A percentile compares a stretch with the other conserved stretches of the same genome.
Evolutionary conservation across 2,329 filamentous ascomycete species (phyloP).

Genomic region (Scorias spongiosa): DNA sequence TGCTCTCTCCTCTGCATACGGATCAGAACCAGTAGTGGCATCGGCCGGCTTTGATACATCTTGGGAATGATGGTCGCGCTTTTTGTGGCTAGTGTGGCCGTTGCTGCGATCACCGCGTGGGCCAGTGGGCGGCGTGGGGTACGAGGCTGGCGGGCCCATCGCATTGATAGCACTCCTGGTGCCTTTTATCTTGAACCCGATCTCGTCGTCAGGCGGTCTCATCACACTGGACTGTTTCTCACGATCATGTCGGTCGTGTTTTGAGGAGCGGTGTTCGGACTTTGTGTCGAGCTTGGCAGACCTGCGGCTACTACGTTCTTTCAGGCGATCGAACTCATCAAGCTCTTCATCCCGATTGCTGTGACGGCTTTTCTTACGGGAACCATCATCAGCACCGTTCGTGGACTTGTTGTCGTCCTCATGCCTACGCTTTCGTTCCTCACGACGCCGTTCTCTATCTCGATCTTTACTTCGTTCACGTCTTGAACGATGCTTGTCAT

Average conservation of each 20-base stretch:
- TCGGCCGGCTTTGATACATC: conserved; percentile 4
- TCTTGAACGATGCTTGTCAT: neutral
- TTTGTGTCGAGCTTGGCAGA: conserved; percentile 34
- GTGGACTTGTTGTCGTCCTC: neutral
- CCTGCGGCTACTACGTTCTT: conserved; percentile 15
- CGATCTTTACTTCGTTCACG: conserved; percentile 8
- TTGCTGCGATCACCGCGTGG: conserved; percentile 1
- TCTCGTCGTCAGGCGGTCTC: conserved; percentile 19
- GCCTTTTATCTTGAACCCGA: conserved; percentile 35
- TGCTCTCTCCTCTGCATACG: conserved; percentile 18
- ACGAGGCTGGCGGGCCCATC: conserved; percentile 12
- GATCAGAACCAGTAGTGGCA: conserved; percentile 10
- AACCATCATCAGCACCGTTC: neutral
- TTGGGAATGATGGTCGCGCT: neutral
- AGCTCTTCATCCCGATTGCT: conserved; percentile 5
- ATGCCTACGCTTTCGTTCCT: neutral
- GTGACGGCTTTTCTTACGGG: conserved; percentile 1
- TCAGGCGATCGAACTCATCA: conserved; percentile 13
- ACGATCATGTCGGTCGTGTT: conserved; percentile 18
- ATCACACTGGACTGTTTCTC: conserved; percentile 9
- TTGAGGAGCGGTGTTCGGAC: conserved; percentile 20
- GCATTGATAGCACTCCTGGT: conserved; percentile 15
- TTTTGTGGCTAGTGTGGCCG: conserved; percentile 4
- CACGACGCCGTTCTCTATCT: conserved; percentile 13
- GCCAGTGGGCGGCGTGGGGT: conserved; percentile 6